phyloP scores from a whole-genome alignment of 1,284 basidiomycete species.

The Fomitopsis betulina region DNA sequence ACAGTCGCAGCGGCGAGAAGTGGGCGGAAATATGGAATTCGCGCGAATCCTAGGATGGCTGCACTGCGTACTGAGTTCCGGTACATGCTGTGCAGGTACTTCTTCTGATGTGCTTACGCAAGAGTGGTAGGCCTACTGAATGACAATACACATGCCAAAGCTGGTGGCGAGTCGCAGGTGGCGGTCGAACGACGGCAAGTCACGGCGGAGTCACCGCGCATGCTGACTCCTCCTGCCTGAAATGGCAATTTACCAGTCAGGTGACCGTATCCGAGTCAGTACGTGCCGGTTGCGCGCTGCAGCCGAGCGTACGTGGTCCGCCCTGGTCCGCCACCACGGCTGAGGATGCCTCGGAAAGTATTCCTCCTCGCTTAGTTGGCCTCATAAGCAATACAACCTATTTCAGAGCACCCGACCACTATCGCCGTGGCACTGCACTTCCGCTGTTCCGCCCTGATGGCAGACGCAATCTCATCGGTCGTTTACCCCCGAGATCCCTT shows the following conservation, averaged over 20 bases:
- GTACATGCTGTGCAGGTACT: not conserved
- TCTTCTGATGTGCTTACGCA: not conserved
- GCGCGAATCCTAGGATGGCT: not conserved
- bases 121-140: not conserved
- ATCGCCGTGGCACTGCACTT: not conserved
- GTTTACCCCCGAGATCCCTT: not conserved
- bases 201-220: not conserved
- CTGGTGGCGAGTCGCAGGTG: not conserved
- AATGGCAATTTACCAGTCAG: not conserved
- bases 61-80: not conserved
- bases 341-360: not conserved
- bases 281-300: not conserved
- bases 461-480: not conserved
- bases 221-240: constrained; percentile 1
- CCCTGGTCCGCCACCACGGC: not conserved
- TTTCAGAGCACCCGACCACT: not conserved
- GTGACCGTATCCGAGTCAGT: constrained; percentile 3
- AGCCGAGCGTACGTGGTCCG: not conserved
- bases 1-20: constrained; percentile 7
- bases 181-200: not conserved
- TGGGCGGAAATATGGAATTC: not conserved
- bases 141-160: not conserved
- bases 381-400: not conserved
- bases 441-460: not conserved
- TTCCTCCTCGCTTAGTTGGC: not conserved